A percentile compares a stretch with the other conserved stretches of the same genome.
phyloP scores from a whole-genome alignment of 768 basidiomycete genomes.

The Tylopilus sp. region DNA sequence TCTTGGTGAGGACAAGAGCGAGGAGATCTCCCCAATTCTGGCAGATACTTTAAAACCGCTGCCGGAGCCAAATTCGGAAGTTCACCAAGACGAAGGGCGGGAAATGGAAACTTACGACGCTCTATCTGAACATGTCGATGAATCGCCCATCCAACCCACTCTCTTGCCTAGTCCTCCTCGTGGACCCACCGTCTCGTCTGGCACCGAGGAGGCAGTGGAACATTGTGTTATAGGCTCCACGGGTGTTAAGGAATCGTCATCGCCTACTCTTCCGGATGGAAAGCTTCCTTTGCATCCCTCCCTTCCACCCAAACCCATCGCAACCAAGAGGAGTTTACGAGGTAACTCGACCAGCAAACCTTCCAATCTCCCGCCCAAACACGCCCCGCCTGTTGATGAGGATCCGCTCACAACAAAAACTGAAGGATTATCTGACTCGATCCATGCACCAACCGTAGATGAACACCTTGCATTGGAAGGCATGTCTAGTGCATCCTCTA shows the following conservation, averaged over 20 bases:
- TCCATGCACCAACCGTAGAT: slow-evolving; percentile 20
- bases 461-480: slow-evolving; percentile 19
- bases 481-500: slow-evolving; percentile 18
- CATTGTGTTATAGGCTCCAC: slow-evolving; percentile 15
- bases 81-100: slow-evolving; percentile 16
- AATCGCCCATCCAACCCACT: slow-evolving; percentile 8
- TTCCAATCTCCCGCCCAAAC: slow-evolving; percentile 14
- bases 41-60: slow-evolving; percentile 60
- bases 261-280: slow-evolving; percentile 11
- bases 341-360: slow-evolving; percentile 12
- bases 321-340: slow-evolving; percentile 19
- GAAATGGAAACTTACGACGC: slow-evolving; percentile 21
- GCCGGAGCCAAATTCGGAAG: slow-evolving; percentile 42
- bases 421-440: slow-evolving; percentile 27
- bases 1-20: slow-evolving; percentile 29
- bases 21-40: slow-evolving; percentile 65
- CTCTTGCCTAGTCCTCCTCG: slow-evolving; percentile 4
- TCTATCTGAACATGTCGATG: slow-evolving; percentile 4
- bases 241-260: slow-evolving; percentile 5
- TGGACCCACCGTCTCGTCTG: slow-evolving; percentile 1
- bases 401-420: slow-evolving; percentile 12
- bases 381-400: not conserved
- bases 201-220: slow-evolving; percentile 12
- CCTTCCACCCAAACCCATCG: slow-evolving; percentile 45
- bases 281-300: slow-evolving; percentile 41